Percentiles rank a stretch among this genome's conserved stretches.
phyloP scores from a whole-genome alignment of 495 filamentous ascomycete genomes.

The Filosporella fistucella region DNA sequence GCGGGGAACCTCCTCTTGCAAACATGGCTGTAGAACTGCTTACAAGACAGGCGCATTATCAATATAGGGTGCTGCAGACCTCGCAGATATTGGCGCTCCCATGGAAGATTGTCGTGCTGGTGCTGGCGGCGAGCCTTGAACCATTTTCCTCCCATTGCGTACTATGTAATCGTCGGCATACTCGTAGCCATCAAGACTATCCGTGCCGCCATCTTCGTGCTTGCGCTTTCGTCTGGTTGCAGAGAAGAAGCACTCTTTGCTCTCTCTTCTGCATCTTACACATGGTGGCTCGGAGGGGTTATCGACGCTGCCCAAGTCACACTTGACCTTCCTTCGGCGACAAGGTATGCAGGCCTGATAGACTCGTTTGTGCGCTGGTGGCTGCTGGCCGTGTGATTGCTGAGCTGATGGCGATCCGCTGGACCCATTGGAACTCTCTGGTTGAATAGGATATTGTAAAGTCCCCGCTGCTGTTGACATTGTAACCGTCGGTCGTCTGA shows the following conservation, averaged over 20 bases:
- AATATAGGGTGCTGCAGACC: slow-evolving; percentile 8
- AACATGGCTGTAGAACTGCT: too few relatives aligned
- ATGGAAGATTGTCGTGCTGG: slow-evolving; percentile 29
- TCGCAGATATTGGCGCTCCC: slow-evolving; percentile 30
- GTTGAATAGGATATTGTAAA: slow-evolving; percentile 12
- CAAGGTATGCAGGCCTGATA: slow-evolving; percentile 92
- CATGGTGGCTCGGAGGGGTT: slow-evolving; percentile 86
- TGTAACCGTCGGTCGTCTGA: background rate
- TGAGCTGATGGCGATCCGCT: slow-evolving; percentile 7
- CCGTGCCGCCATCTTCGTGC: slow-evolving; percentile 60
- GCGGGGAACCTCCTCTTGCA: too few relatives aligned
- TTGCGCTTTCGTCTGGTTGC: slow-evolving; percentile 93
- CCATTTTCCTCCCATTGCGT: slow-evolving; percentile 49
- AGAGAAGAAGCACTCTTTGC: slow-evolving; percentile 95
- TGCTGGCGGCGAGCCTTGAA: slow-evolving; percentile 26
- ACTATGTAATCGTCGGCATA: slow-evolving; percentile 49
- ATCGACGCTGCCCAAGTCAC: slow-evolving; percentile 91
- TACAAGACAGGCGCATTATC: slow-evolving; percentile 15
- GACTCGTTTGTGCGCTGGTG: slow-evolving; percentile 63
- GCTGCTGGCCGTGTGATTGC: slow-evolving; percentile 16
- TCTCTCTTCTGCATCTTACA: slow-evolving; percentile 86
- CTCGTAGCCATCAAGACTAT: slow-evolving; percentile 42
- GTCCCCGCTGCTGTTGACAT: slow-evolving; percentile 18
- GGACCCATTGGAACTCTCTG: slow-evolving; percentile 17
- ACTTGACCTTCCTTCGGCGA: slow-evolving; percentile 86